phyloP scores from a whole-genome alignment of 805 yeast genomes.

The Candida nanaspora region DNA sequence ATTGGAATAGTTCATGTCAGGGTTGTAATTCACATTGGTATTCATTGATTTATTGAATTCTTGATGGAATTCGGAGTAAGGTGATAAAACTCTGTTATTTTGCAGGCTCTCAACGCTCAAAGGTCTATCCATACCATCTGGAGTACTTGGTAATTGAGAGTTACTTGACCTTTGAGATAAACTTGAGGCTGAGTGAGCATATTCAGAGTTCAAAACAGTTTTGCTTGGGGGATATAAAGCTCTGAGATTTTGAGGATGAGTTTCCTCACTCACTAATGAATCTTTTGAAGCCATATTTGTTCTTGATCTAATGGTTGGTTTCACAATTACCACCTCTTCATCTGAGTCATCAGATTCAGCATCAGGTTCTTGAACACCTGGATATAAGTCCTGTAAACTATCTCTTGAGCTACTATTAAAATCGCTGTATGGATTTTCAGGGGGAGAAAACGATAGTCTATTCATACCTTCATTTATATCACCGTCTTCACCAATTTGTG shows the following conservation, averaged over 20 bases:
- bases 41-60: constrained; percentile 22
- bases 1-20: constrained; percentile 18
- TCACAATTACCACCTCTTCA: constrained; percentile 15
- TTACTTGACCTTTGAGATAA: neutral
- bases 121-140: neutral
- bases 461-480: constrained; percentile 4
- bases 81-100: constrained; percentile 22
- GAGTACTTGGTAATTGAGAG: neutral
- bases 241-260: constrained; percentile 1
- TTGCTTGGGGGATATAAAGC: constrained; percentile 1
- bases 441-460: constrained; percentile 4
- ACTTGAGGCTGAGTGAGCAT: neutral
- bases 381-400: neutral
- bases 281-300: neutral
- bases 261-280: neutral
- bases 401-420: constrained; percentile 9
- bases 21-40: constrained; percentile 1
- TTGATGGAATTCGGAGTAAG: constrained; percentile 27
- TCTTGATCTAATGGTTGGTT: constrained; percentile 12
- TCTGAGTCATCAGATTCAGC: constrained; percentile 9
- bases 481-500: constrained; percentile 16
- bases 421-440: neutral
- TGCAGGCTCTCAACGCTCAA: neutral
- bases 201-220: constrained; percentile 3
- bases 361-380: constrained; percentile 2